A percentile compares a stretch with the other conserved stretches of the same genome.
Evolutionary conservation across 106 monocot genomes (phyloP).

Genomic region (Alisma plantagoaquatica): DNA sequence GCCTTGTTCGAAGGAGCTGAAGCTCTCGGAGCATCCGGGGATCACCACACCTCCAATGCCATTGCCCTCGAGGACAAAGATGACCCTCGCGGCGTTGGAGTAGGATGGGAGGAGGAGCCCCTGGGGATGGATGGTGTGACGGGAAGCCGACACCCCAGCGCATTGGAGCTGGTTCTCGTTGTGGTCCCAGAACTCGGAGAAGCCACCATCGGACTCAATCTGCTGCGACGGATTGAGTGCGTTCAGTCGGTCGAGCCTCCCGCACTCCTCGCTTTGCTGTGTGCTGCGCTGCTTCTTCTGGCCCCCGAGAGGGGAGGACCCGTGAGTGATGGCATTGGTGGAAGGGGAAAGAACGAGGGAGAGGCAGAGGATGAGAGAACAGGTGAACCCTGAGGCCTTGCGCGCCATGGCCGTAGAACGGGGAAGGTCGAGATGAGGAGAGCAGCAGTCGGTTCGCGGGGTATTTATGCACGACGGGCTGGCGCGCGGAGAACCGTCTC

Average conservation of each 20-base stretch:
- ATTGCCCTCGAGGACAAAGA: neutral
- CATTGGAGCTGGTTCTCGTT: constrained; percentile 11
- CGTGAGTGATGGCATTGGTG: no score
- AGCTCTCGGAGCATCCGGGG: constrained; percentile 17
- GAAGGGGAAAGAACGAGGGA: no score
- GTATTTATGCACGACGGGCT: no score
- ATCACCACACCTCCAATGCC: constrained; percentile 10
- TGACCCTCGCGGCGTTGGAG: constrained; percentile 12
- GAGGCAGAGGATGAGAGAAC: no score
- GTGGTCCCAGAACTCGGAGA: constrained; percentile 12
- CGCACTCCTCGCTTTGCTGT: neutral
- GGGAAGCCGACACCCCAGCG: constrained; percentile 6
- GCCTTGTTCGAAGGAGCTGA: constrained; percentile 6
- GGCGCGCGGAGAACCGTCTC: no score
- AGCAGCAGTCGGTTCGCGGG: no score
- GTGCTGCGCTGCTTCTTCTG: no score
- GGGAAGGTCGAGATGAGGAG: no score
- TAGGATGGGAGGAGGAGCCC: constrained; percentile 9
- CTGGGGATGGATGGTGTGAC: no score
- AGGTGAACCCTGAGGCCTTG: no score
- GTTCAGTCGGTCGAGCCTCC: constrained; percentile 8
- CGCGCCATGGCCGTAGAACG: no score
- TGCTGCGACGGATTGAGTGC: constrained; percentile 3
- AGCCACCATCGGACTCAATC: constrained; percentile 14
- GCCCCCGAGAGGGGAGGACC: no score